Conservation (phyloP, 495 filamentous ascomycete genomes). For the Oidiodendron maius region DNA sequence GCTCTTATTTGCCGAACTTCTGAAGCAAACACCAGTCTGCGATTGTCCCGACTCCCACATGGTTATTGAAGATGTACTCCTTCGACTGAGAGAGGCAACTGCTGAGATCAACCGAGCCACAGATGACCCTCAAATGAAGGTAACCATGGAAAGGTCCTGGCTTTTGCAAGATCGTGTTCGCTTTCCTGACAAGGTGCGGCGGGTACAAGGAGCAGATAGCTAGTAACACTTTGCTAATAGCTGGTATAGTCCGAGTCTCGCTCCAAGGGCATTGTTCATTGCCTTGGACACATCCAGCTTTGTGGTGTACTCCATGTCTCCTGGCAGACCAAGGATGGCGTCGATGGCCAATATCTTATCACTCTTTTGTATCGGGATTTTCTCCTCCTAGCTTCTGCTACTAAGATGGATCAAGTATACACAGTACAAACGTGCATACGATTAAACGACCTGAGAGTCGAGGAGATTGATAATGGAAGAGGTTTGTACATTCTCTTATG, state of each 20-base stretch:
- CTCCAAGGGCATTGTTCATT: constrained; percentile 54
- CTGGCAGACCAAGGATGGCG: constrained; percentile 62
- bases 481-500: constrained; percentile 44
- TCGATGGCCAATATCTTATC: constrained; percentile 76
- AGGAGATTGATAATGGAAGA: constrained; percentile 73
- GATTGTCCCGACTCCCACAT: constrained; percentile 78
- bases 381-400: constrained; percentile 67
- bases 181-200: constrained; percentile 62
- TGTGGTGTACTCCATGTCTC: constrained; percentile 86
- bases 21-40: constrained; percentile 72
- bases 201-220: too few relatives aligned
- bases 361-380: constrained; percentile 81
- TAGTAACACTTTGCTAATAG: constrained; percentile 16
- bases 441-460: constrained; percentile 63
- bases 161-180: constrained; percentile 70
- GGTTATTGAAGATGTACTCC: constrained; percentile 69
- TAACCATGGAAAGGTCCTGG: constrained; percentile 65
- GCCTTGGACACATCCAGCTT: constrained; percentile 74
- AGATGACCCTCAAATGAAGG: constrained; percentile 51
- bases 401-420: constrained; percentile 55
- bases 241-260: constrained; percentile 31
- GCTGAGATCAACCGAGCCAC: constrained; percentile 74
- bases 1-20: constrained; percentile 75
- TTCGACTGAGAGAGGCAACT: constrained; percentile 63
- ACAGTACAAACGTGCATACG: constrained; percentile 70